These are phyloP conservation scores for Talaromyces sp. DNA, from an alignment of 2,329 filamentous ascomycete genomes.

Conservation along the genomic window DNA sequence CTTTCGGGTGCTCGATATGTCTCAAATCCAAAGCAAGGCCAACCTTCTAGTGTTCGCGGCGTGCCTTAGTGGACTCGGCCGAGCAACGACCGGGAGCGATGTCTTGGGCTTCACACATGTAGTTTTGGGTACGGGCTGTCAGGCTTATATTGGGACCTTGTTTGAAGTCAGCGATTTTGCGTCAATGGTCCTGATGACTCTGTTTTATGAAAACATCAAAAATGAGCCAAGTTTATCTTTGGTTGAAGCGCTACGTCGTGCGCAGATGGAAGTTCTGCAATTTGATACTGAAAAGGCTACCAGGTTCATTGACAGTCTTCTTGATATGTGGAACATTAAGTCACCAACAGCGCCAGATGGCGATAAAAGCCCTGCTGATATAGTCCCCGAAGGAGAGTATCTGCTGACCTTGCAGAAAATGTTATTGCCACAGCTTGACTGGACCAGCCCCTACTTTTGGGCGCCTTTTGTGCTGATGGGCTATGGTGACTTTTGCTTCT, in stretches of 20 bases:
- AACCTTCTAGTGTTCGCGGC: slow-evolving; percentile 21
- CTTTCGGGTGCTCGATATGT: slow-evolving; percentile 22
- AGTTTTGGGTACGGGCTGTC: slow-evolving; percentile 20
- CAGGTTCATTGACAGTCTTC: slow-evolving; percentile 15
- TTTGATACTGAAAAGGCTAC: slow-evolving; percentile 15
- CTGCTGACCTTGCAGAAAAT: slow-evolving; percentile 16
- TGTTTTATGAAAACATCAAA: slow-evolving; percentile 19
- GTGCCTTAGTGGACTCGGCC: slow-evolving; percentile 20
- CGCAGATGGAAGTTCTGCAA: slow-evolving; percentile 16
- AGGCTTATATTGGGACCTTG: slow-evolving; percentile 20
- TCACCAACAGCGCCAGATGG: neutral
- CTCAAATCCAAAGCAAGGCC: slow-evolving; percentile 14
- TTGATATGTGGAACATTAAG: slow-evolving; percentile 12
- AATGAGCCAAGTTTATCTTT: slow-evolving; percentile 8
- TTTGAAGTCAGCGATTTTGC: slow-evolving; percentile 22
- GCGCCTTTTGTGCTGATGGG: slow-evolving; percentile 19
- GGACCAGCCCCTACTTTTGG: slow-evolving; percentile 21
- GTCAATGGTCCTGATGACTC: slow-evolving; percentile 21
- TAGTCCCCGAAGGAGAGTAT: slow-evolving; percentile 18
- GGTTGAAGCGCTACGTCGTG: slow-evolving; percentile 13
- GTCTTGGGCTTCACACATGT: slow-evolving; percentile 22
- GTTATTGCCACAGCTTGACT: slow-evolving; percentile 19
- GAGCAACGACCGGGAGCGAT: slow-evolving; percentile 17
- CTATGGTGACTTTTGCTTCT: slow-evolving; percentile 18
- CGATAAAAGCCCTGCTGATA: slow-evolving; percentile 11